A percentile compares a stretch with the other conserved stretches of the same genome.
phyloP scores from a whole-genome alignment of 2,329 filamentous ascomycete genomes.

The Ascochyta pisi region DNA sequence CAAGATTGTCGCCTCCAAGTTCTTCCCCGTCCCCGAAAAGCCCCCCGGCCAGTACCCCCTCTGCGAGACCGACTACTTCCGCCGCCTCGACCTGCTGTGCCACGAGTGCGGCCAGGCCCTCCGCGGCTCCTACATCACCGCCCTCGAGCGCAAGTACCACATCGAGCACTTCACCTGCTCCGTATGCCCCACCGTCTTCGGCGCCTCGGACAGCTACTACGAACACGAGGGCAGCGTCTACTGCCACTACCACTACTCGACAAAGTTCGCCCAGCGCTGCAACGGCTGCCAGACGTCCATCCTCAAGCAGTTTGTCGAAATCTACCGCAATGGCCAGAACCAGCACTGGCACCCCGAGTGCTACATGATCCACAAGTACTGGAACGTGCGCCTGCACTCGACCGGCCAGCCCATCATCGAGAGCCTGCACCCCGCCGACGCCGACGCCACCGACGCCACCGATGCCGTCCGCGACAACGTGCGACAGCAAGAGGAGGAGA shows the following conservation, averaged over 20 bases:
- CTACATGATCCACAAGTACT: constrained; percentile 99
- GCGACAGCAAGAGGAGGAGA: constrained; percentile 84
- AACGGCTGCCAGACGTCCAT: constrained; percentile 98
- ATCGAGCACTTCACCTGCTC: constrained; percentile 99
- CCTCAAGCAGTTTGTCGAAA: constrained; percentile 98
- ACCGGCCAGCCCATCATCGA: constrained; percentile 50
- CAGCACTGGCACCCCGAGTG: constrained; percentile 99
- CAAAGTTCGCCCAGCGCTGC: constrained; percentile 92
- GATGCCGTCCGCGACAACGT: constrained; percentile 76
- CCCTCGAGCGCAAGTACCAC: constrained; percentile 93
- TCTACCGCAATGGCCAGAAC: constrained; percentile 96
- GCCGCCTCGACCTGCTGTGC: constrained; percentile 87
- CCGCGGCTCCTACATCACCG: constrained; percentile 96
- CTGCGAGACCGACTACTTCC: constrained; percentile 97
- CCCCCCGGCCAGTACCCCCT: constrained; percentile 90
- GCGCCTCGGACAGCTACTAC: constrained; percentile 97
- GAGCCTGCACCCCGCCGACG: constrained; percentile 48
- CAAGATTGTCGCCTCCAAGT: constrained; percentile 96
- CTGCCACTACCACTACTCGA: constrained; percentile 99
- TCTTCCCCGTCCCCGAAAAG: constrained; percentile 95
- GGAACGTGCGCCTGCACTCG: constrained; percentile 84
- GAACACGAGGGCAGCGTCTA: constrained; percentile 97
- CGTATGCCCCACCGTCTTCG: constrained; percentile 95
- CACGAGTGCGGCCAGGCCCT: constrained; percentile 91
- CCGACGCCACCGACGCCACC: constrained; percentile 68